phyloP scores from a whole-genome alignment of 2,329 filamentous ascomycete species.

The Lachnum nothofagi region DNA sequence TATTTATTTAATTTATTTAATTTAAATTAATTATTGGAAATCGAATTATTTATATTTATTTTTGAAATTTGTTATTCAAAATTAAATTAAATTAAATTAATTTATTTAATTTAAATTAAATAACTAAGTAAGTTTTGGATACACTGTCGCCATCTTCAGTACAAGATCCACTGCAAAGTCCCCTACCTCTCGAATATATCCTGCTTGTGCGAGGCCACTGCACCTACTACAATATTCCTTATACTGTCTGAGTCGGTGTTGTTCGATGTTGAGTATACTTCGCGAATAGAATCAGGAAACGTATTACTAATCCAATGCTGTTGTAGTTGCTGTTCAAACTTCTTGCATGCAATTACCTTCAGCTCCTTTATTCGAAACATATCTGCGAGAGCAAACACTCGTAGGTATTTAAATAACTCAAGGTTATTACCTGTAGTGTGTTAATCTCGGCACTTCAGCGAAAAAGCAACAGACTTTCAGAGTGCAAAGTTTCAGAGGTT shows the following conservation, averaged over 20 bases:
- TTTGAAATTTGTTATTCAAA: too few relatives aligned
- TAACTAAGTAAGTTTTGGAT: too few relatives aligned
- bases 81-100: too few relatives aligned
- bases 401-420: slow-evolving; percentile 15
- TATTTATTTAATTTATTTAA: too few relatives aligned
- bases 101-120: too few relatives aligned
- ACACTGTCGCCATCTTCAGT: slow-evolving; percentile 5
- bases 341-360: slow-evolving; percentile 11
- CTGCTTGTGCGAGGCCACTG: slow-evolving; percentile 7
- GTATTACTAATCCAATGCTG: slow-evolving; percentile 18
- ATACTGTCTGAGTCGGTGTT: slow-evolving; percentile 2
- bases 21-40: too few relatives aligned
- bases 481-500: slow-evolving; percentile 6
- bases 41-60: too few relatives aligned
- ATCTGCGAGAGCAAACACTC: slow-evolving; percentile 16
- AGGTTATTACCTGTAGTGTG: slow-evolving; percentile 13
- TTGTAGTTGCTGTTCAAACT: slow-evolving; percentile 13
- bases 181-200: slow-evolving; percentile 13
- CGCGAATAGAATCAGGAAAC: slow-evolving; percentile 14
- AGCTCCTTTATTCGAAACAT: slow-evolving; percentile 15
- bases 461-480: slow-evolving; percentile 12
- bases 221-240: slow-evolving; percentile 9
- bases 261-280: slow-evolving; percentile 12
- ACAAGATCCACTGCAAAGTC: slow-evolving; percentile 18
- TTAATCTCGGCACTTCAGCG: slow-evolving; percentile 6